phyloP scores from a whole-genome alignment of 1,284 basidiomycete genomes.

The Amylostereum areolatum region DNA sequence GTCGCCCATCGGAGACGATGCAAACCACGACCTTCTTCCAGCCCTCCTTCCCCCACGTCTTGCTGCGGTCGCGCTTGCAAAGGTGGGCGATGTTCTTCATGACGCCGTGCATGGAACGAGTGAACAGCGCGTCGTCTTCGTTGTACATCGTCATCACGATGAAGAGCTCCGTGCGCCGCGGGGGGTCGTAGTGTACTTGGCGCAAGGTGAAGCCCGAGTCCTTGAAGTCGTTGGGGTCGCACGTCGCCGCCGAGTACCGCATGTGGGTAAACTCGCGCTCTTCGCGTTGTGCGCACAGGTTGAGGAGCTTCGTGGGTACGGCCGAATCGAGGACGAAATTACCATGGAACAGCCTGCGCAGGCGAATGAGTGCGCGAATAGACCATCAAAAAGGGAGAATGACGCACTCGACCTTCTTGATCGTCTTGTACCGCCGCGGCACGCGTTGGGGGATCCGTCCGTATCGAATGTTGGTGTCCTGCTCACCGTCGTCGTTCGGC shows the following conservation, averaged over 20 bases:
- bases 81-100: conserved; percentile 85
- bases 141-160: conserved; percentile 82
- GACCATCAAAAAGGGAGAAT: conserved; percentile 59
- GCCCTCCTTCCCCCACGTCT: conserved; percentile 94
- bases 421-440: conserved; percentile 83
- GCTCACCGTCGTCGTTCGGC: conserved; percentile 26
- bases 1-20: conserved; percentile 69
- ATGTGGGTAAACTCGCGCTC: conserved; percentile 93
- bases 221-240: conserved; percentile 88
- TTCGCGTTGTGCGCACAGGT: conserved; percentile 67
- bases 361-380: conserved; percentile 2
- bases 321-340: conserved; percentile 87
- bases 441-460: conserved; percentile 84
- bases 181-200: conserved; percentile 79
- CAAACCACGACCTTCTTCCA: conserved; percentile 89
- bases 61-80: conserved; percentile 76
- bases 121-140: conserved; percentile 74
- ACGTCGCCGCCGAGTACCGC: conserved; percentile 91
- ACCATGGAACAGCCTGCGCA: conserved; percentile 75
- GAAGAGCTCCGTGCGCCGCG: conserved; percentile 77
- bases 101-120: conserved; percentile 87
- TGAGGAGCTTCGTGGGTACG: conserved; percentile 80
- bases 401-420: conserved; percentile 43
- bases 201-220: conserved; percentile 76
- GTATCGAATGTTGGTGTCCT: conserved; percentile 63